These are phyloP conservation scores for Lactarius evosmus DNA, from an alignment of 768 basidiomycete species.

Conservation along the genomic window DNA sequence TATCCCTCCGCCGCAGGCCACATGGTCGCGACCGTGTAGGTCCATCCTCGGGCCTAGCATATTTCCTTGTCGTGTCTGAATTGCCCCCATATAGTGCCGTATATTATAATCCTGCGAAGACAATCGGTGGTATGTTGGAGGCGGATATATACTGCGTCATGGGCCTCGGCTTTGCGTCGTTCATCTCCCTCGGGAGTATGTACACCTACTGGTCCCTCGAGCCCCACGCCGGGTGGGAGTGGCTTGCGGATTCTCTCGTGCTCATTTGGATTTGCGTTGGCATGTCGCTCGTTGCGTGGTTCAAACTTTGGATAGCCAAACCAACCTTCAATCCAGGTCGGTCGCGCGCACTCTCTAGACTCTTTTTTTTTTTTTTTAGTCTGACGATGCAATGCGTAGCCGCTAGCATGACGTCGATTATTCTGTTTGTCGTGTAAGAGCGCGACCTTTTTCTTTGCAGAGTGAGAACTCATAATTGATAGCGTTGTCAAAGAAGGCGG, in stretches of 20 bases:
- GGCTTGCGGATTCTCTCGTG: conserved; percentile 69
- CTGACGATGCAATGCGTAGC: conserved; percentile 41
- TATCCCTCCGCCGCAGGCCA: conserved; percentile 79
- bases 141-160: conserved; percentile 78
- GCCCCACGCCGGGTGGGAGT: conserved; percentile 61
- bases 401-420: conserved; percentile 80
- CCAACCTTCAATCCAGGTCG: conserved; percentile 86
- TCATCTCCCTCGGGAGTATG: conserved; percentile 75
- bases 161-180: conserved; percentile 64
- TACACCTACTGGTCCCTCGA: conserved; percentile 79
- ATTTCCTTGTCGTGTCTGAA: conserved; percentile 1
- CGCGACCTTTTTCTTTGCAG: background rate
- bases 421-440: conserved; percentile 76
- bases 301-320: conserved; percentile 87
- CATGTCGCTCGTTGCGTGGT: conserved; percentile 82
- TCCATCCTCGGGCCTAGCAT: background rate
- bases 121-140: conserved; percentile 88
- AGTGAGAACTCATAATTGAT: background rate
- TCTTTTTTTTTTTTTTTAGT: background rate
- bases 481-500: conserved; percentile 90
- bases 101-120: conserved; percentile 94
- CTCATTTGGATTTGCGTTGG: conserved; percentile 82
- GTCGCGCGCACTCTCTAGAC: conserved; percentile 16
- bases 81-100: conserved; percentile 50
- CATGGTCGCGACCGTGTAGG: conserved; percentile 91